Base-by-base conservation (phyloP, 257 asterid species). In the Handroanthus guayacan region DNA sequence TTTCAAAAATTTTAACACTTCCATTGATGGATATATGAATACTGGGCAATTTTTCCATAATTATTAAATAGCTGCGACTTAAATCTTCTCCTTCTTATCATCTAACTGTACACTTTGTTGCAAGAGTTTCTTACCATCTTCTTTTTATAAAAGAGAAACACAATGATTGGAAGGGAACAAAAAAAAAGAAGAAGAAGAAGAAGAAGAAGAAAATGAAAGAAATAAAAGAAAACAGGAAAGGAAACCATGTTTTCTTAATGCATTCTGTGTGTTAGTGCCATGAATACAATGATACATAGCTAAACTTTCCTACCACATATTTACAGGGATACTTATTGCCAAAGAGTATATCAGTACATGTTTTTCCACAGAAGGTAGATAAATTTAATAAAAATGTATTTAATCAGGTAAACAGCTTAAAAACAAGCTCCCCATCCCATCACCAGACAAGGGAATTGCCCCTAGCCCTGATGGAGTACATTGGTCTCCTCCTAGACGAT, bases 391-490 rank as follows among this genome's bases (percentile, higher is more conserved):
- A 10, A 48, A 13, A 9, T 17, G 61, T 43, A 1, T n/a, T 65
- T 31, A 37, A 70, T 16, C 60, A 82, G 86, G 18, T 52, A 69
- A 69, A 16, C 86, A 84, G 69, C 87, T 3, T 3, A 78, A 79
- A 18, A 83, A 83, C 6, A 72, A 70, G 70, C 67, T 83, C 73
- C 86, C 90, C 0, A 38, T 86, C 67, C 81, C 90, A 6, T 67
- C 80, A 5, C 76, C 90, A 3, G 80, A 79, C 20, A 86, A 74
- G 74, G 76, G 69, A 45, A 6, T 62, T 39, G 70, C 75, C 43
- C 86, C 80, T 0, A 86, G 82, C 14, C 50, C 68, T 1, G 75
- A 62, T 12, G 80, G 75, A 10, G 77, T n/a, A 20, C 41, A 75
- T 2, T 83, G 71, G 69, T 14, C 78, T 3, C 82, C 82, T 17